Evolutionary conservation across 768 basidiomycete species (phyloP).

Genomic region (Clathrus columnatus): DNA sequence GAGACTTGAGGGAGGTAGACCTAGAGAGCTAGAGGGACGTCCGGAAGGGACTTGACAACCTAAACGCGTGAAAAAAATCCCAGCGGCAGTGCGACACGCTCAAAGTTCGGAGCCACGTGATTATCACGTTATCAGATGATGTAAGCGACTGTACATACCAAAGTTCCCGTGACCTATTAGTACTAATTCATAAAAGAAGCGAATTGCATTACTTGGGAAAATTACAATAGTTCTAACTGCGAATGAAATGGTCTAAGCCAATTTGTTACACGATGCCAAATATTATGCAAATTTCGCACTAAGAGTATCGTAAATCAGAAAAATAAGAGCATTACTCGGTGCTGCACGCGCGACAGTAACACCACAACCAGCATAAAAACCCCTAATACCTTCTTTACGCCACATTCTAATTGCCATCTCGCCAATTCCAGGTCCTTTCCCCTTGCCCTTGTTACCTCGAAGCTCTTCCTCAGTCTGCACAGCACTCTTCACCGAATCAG

Average conservation of each 20-base stretch:
- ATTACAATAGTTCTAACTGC: neutral
- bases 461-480: conserved; percentile 93
- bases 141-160: too few relatives aligned
- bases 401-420: conserved; percentile 67
- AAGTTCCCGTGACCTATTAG: too few relatives aligned
- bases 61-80: neutral
- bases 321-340: conserved; percentile 88
- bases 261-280: neutral
- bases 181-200: too few relatives aligned
- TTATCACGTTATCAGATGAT: neutral
- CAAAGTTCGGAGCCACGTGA: neutral
- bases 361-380: conserved; percentile 89
- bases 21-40: too few relatives aligned
- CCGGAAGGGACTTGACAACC: too few relatives aligned
- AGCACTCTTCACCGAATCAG: conserved; percentile 88
- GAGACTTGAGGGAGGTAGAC: too few relatives aligned
- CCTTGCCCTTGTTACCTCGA: conserved; percentile 36
- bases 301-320: conserved; percentile 83
- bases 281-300: conserved; percentile 39
- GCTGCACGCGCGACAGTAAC: conserved; percentile 80
- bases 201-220: neutral
- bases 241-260: neutral
- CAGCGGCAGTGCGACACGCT: neutral
- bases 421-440: conserved; percentile 35
- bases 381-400: conserved; percentile 62